A percentile compares a stretch with the other conserved stretches of the same genome.
Evolutionary conservation across 2,329 filamentous ascomycete genomes (phyloP).

Genomic region (Chaetomium strumarium): DNA sequence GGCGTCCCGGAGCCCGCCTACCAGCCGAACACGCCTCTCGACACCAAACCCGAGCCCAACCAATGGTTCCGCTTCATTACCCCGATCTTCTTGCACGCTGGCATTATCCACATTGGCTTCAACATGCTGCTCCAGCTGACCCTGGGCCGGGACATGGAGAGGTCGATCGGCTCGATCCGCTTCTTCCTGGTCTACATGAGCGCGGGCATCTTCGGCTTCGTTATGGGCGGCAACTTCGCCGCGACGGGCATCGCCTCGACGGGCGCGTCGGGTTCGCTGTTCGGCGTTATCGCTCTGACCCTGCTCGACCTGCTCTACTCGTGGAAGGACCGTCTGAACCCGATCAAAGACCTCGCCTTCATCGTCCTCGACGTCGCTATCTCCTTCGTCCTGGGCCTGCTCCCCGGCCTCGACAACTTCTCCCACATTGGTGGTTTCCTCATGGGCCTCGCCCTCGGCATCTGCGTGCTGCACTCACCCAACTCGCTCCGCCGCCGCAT

Average conservation of each 20-base stretch:
- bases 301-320: conserved; percentile 89
- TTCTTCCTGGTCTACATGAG: conserved; percentile 87
- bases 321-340: conserved; percentile 73
- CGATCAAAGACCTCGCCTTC: conserved; percentile 79
- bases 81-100: conserved; percentile 92
- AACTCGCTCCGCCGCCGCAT: conserved; percentile 70
- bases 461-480: conserved; percentile 85
- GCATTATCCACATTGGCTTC: conserved; percentile 90
- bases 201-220: conserved; percentile 91
- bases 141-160: conserved; percentile 87
- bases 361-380: conserved; percentile 81
- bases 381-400: conserved; percentile 83
- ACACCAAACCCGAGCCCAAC: conserved; percentile 61
- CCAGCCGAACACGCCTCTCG: conserved; percentile 38
- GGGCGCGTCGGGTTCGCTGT: conserved; percentile 84
- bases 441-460: conserved; percentile 81
- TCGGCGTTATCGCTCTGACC: conserved; percentile 83
- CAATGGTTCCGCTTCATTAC: conserved; percentile 97
- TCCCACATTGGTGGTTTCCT: conserved; percentile 94
- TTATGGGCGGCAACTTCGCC: conserved; percentile 90
- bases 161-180: conserved; percentile 78
- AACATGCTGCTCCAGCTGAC: conserved; percentile 90
- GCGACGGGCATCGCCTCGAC: conserved; percentile 74
- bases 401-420: conserved; percentile 95
- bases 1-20: conserved; percentile 65